Evolutionary conservation across 2,329 filamentous ascomycete species (phyloP).

Genomic region (Annulohypoxylon truncatum): DNA sequence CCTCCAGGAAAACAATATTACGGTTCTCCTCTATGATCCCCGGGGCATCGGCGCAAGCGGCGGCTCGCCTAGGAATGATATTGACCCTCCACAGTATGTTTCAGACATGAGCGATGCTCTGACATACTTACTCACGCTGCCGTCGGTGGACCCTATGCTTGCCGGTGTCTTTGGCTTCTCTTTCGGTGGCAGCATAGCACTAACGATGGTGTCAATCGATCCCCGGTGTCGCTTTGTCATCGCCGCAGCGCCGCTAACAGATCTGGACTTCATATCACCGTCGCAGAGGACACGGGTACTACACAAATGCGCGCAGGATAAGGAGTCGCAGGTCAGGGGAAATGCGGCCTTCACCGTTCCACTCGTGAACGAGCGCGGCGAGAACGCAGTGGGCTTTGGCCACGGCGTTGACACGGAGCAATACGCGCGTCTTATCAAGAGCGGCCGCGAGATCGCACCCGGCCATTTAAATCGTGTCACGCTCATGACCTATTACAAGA

Average conservation of each 20-base stretch:
- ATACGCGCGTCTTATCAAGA: neutral
- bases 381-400: constrained; percentile 1
- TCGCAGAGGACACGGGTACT: neutral
- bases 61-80: constrained; percentile 38
- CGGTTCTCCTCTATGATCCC: constrained; percentile 42
- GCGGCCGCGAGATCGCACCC: neutral
- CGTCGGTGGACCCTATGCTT: constrained; percentile 28
- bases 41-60: constrained; percentile 40
- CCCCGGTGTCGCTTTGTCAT: neutral
- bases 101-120: constrained; percentile 19
- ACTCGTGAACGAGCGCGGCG: neutral
- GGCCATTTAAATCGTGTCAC: neutral
- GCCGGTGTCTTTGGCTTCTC: constrained; percentile 44
- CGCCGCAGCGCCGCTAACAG: neutral
- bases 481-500: neutral
- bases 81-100: constrained; percentile 32
- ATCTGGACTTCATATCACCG: neutral
- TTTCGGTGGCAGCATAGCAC: constrained; percentile 32
- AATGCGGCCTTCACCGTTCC: neutral
- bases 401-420: neutral
- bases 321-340: neutral
- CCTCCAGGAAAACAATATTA: constrained; percentile 36
- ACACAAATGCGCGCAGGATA: neutral
- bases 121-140: constrained; percentile 23
- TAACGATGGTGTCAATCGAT: constrained; percentile 35